A percentile compares a stretch with the other conserved stretches of the same genome.
These are phyloP conservation scores for Cutaneotrichosporon sp. DNA, from an alignment of 1,284 basidiomycete species.

Conservation along the genomic window DNA sequence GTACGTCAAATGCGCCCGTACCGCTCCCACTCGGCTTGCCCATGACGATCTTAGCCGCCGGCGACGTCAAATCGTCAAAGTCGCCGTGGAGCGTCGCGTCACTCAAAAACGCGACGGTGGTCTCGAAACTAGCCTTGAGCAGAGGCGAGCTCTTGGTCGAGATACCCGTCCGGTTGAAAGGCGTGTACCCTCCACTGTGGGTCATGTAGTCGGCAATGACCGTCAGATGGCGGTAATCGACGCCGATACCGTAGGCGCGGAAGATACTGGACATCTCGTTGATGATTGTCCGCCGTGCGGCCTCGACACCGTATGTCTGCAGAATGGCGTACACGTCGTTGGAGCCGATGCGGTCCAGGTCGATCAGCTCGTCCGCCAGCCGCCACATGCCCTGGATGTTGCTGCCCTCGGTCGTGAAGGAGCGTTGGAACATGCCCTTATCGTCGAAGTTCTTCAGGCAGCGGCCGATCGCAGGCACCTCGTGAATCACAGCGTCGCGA, in stretches of 20 bases:
- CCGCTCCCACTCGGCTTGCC: constrained; percentile 77
- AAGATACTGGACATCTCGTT: constrained; percentile 89
- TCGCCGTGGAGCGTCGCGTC: constrained; percentile 93
- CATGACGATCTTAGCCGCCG: constrained; percentile 79
- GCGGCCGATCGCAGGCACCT: constrained; percentile 78
- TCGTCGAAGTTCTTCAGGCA: constrained; percentile 49
- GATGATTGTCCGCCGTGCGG: constrained; percentile 82
- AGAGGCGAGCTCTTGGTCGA: constrained; percentile 86
- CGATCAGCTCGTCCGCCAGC: constrained; percentile 72
- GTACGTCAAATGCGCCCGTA: constrained; percentile 76
- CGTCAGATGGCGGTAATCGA: constrained; percentile 89
- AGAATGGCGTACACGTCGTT: constrained; percentile 95
- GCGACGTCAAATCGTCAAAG: constrained; percentile 83
- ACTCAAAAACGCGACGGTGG: constrained; percentile 90
- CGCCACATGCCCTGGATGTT: constrained; percentile 90
- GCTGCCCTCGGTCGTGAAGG: constrained; percentile 64
- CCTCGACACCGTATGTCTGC: constrained; percentile 93
- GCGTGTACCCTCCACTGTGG: constrained; percentile 93
- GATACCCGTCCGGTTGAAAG: constrained; percentile 95
- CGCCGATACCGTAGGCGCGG: constrained; percentile 94
- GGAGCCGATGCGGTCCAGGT: constrained; percentile 79
- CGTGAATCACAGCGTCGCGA: constrained; percentile 73
- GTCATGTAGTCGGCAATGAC: constrained; percentile 99
- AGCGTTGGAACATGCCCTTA: constrained; percentile 47
- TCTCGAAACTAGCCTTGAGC: constrained; percentile 96